phyloP scores from a whole-genome alignment of 2,329 filamentous ascomycete genomes.

The Xylaria sp. region DNA sequence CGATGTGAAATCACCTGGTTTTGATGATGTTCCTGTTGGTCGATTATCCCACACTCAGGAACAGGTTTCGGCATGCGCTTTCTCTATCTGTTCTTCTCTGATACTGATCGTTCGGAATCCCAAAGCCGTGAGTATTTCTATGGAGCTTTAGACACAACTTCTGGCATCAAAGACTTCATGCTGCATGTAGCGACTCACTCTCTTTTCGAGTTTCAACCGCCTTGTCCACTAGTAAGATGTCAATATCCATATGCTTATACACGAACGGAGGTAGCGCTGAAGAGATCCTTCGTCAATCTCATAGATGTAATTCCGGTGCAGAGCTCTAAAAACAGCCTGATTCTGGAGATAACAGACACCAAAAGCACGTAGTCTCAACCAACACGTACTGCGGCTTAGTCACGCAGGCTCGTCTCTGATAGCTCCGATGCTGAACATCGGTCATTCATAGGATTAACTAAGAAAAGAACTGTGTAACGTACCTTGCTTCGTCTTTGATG shows the following conservation, averaged over 20 bases:
- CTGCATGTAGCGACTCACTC: neutral
- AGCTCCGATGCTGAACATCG: too few relatives aligned
- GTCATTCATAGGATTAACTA: neutral
- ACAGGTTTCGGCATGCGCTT: neutral
- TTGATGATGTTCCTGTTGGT: neutral
- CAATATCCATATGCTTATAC: neutral
- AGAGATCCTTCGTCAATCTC: too few relatives aligned
- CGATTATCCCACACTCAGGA: neutral
- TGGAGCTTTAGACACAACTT: neutral
- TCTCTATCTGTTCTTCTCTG: neutral
- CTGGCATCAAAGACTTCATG: neutral
- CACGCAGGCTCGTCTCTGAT: too few relatives aligned
- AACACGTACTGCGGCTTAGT: too few relatives aligned
- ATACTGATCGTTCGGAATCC: neutral
- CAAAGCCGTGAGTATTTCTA: neutral
- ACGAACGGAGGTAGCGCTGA: too few relatives aligned
- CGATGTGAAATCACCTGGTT: neutral
- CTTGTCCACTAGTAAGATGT: neutral
- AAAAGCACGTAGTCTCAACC: too few relatives aligned
- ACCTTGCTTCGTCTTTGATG: neutral
- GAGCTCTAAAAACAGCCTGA: too few relatives aligned
- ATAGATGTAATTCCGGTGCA: too few relatives aligned
- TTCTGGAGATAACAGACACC: too few relatives aligned
- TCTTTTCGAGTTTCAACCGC: neutral
- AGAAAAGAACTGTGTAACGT: neutral